These are phyloP conservation scores for Xylaria sp. DNA, from an alignment of 2,329 filamentous ascomycete species.

Conservation along the genomic window DNA sequence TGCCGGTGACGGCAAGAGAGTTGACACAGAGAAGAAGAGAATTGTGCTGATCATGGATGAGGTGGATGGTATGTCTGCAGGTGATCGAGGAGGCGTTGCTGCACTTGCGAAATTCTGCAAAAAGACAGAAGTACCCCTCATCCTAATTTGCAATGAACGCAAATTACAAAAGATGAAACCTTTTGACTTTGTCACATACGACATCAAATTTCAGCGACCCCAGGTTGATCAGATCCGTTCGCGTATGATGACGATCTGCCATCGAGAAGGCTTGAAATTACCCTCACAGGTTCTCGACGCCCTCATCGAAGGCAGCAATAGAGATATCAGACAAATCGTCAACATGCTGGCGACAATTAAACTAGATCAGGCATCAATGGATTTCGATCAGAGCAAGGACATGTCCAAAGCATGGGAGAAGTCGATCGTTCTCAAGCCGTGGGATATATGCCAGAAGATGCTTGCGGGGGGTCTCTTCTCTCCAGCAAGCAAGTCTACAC, in stretches of 20 bases:
- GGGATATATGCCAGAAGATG: conserved; percentile 97
- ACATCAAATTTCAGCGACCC: conserved; percentile 88
- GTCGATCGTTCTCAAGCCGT: conserved; percentile 94
- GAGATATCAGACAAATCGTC: conserved; percentile 97
- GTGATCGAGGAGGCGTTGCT: conserved; percentile 94
- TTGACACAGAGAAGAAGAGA: conserved; percentile 87
- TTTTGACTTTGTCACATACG: conserved; percentile 86
- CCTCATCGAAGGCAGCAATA: conserved; percentile 92
- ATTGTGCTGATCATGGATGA: conserved; percentile 98
- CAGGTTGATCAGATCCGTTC: conserved; percentile 92
- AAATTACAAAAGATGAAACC: conserved; percentile 97
- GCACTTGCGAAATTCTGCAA: conserved; percentile 94
- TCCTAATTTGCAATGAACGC: conserved; percentile 97
- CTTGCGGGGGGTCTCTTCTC: conserved; percentile 88
- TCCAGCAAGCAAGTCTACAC: conserved; percentile 80
- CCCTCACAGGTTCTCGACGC: conserved; percentile 87
- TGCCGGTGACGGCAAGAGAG: conserved; percentile 81
- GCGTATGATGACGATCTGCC: conserved; percentile 94
- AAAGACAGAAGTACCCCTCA: conserved; percentile 93
- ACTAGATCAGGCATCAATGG: conserved; percentile 82
- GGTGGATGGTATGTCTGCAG: conserved; percentile 98
- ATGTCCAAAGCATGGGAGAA: conserved; percentile 99
- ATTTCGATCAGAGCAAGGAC: conserved; percentile 85
- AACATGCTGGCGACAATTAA: conserved; percentile 98
- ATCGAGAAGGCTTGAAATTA: conserved; percentile 88